Conservation (phyloP, 2,329 filamentous ascomycete species). For the Fusarium nanum region DNA sequence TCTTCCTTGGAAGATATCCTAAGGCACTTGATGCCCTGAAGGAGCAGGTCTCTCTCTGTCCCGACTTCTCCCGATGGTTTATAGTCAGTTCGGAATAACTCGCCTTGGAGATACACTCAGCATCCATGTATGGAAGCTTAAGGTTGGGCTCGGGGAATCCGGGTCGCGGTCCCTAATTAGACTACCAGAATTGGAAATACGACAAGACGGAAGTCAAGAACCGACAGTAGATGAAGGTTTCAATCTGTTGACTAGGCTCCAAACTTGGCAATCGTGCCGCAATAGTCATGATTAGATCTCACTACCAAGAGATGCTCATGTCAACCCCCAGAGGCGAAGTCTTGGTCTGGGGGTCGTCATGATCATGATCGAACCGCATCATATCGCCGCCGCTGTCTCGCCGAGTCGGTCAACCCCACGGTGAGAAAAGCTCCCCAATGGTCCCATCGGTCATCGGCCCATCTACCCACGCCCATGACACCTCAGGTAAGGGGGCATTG, state of each 20-base stretch:
- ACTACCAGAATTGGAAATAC: slow-evolving; percentile 23
- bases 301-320: slow-evolving; percentile 17
- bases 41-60: neutral
- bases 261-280: neutral
- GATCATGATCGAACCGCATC: slow-evolving; percentile 30
- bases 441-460: slow-evolving; percentile 46
- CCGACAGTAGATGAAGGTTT: neutral
- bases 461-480: slow-evolving; percentile 46
- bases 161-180: slow-evolving; percentile 16
- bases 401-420: slow-evolving; percentile 45
- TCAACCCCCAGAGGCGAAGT: slow-evolving; percentile 13
- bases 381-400: slow-evolving; percentile 37
- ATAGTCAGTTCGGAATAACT: slow-evolving; percentile 4
- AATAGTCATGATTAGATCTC: neutral
- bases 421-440: slow-evolving; percentile 33
- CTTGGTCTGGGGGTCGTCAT: slow-evolving; percentile 12
- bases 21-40: slow-evolving; percentile 12
- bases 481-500: slow-evolving; percentile 39
- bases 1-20: slow-evolving; percentile 11
- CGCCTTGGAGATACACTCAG: slow-evolving; percentile 12
- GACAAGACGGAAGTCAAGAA: slow-evolving; percentile 3
- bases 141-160: slow-evolving; percentile 28
- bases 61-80: slow-evolving; percentile 22
- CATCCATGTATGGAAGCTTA: slow-evolving; percentile 14
- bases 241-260: neutral